Base-by-base conservation (phyloP, 768 basidiomycete genomes). In the Pulveroboletus sp. region DNA sequence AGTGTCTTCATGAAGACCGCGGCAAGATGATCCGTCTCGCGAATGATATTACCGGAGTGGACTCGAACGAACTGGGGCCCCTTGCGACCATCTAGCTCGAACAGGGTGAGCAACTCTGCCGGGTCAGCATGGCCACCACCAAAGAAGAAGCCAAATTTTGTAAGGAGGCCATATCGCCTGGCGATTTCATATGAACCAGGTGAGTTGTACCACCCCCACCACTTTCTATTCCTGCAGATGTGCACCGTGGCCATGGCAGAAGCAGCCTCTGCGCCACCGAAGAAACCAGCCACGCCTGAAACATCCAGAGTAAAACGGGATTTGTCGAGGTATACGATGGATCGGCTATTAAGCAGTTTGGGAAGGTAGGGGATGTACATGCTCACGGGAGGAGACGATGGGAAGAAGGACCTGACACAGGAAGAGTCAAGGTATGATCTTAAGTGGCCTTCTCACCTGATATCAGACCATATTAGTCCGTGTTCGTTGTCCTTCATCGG, bases 211-310 rank as follows among this genome's bases (percentile, higher is more conserved):
- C 64, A 69, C n/a, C 67, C 68, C 43, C 65, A 46, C 51, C 18
- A 51, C 26, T 57, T 65, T 50, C 62, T 57, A 6, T 65, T 54
- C 40, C 51, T 46, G 42, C 56, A 62, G 15, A 69, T 33, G 30
- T 69, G 68, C 14, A 69, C 64, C 9, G 62, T 65, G 14, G 61
- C 57, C 66, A 69, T 69, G n/a, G 67, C 64, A 4, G 68, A 57
- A 27, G 62, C 54, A 11, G 68, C 68, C 39, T 69, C 68, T 18
- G 62, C 56, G n/a, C 68, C 67, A 60, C 53, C 50, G 11, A 54
- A 54, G 31, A 55, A 55, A 17, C 50, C 54, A 2, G 42, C 46
- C 6, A 55, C 59, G 5, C 66, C 68, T 5, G 62, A 57, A 6
- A 53, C 39, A 39, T 69, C 60, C 8, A 66, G 54, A 30, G 45